Evolutionary conservation across 441 rosid species (phyloP).

Genomic region (Gossypium schwendimanii): DNA sequence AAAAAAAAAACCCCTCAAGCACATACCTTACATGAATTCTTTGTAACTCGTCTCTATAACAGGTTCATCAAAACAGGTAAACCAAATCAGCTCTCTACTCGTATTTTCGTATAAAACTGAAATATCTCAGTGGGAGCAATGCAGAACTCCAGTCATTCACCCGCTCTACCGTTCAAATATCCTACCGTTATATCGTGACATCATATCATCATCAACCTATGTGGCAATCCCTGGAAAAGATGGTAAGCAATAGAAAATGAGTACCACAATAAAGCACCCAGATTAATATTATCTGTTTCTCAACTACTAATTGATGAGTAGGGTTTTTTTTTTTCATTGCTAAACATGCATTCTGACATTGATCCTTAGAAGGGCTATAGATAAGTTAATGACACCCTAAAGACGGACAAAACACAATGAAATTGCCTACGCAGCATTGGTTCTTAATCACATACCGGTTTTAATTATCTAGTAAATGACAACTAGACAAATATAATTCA

Average conservation of each 20-base stretch:
- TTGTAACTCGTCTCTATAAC: slow-evolving; percentile 28
- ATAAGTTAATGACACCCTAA: neutral
- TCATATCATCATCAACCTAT: slow-evolving; percentile 28
- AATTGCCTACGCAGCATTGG: neutral
- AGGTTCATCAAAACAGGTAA: slow-evolving; percentile 25
- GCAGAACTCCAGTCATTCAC: slow-evolving; percentile 27
- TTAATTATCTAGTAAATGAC: neutral
- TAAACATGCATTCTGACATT: neutral
- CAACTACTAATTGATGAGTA: neutral
- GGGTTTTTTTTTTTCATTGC: neutral
- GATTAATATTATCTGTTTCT: neutral
- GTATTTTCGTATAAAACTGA: slow-evolving; percentile 22
- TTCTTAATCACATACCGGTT: neutral
- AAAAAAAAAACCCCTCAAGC: neutral
- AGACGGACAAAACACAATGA: neutral
- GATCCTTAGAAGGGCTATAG: neutral
- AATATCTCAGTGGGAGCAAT: slow-evolving; percentile 19
- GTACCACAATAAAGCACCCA: neutral
- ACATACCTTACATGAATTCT: slow-evolving; percentile 28
- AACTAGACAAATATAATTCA: neutral
- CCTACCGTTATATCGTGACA: slow-evolving; percentile 25
- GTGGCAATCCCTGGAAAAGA: slow-evolving; percentile 50
- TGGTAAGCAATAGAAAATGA: slow-evolving; percentile 8
- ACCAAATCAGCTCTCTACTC: slow-evolving; percentile 33
- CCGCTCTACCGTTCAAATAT: slow-evolving; percentile 21